Base-by-base conservation (phyloP, 129 eudicot species). In the Helianthus tuberosus region DNA sequence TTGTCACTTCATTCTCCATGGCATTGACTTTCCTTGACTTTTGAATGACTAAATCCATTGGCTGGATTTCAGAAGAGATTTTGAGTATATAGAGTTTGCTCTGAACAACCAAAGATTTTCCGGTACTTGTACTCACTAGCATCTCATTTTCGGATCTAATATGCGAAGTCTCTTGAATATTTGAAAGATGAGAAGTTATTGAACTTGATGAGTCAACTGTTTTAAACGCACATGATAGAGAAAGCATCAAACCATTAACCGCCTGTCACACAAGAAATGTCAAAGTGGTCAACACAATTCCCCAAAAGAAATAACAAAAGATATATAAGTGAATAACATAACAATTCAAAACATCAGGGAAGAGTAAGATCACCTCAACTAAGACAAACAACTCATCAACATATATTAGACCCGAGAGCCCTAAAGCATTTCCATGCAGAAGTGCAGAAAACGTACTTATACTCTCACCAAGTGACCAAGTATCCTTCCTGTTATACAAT, bases 351-450 rank as follows among this genome's bases (percentile, higher is more conserved):
- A 64, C 14, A 77, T 50, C 16, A 14, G 66, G 13, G 72, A 85
- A 49, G 35, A 64, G 36, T 35, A 60, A 61, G 57, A 66, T 80
- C 69, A 94, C 99, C 99, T 88, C 86, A 25, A 73, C 53, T 53
- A 91, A 78, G 53, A 75, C 49, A 81, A 75, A 76, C 59, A 91
- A 70, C 57, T 91, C 97, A 83, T 95, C 99, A 64, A 84, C 74
- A 82, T 71, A 95, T 46, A 91, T 58, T 38, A 78, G 71, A 73
- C 80, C 79, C 11, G 87, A 79, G 53, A 86, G 63, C 68, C 89
- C 97, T 8, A 69, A 51, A 76, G 86, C 84, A 73, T 78, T 77
- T 64, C 86, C 87, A 71, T 66, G 77, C 58, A 85, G 38, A 29
- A 72, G 76, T 46, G 81, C 82, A 29, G 96, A 88, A 87, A 82